A percentile compares a stretch with the other conserved stretches of the same genome.
These are phyloP conservation scores for Ilex asprella DNA, from an alignment of 257 asterid genomes.

Conservation along the genomic window DNA sequence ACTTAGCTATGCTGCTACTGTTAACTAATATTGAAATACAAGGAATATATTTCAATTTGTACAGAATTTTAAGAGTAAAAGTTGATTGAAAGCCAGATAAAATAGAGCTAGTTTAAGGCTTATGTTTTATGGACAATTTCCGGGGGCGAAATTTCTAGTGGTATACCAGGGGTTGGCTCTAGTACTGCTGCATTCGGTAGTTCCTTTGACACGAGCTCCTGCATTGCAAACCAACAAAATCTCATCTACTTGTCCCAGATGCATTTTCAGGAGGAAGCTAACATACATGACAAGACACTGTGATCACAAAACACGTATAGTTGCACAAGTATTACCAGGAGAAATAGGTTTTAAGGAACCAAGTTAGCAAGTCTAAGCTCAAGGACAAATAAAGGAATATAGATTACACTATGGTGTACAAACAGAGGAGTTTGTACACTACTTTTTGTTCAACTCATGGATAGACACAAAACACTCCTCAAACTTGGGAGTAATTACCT, in stretches of 20 bases:
- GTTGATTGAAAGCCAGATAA: too few relatives aligned
- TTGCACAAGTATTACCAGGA: too few relatives aligned
- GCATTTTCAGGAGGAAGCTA: neutral
- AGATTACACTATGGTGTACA: too few relatives aligned
- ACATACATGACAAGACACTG: neutral
- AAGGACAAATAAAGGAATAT: too few relatives aligned
- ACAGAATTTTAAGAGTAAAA: neutral
- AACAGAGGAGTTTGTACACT: too few relatives aligned
- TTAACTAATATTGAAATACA: neutral
- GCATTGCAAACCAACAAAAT: constrained; percentile 12
- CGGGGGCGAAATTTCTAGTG: constrained; percentile 42
- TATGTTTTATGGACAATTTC: neutral
- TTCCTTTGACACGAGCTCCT: constrained; percentile 59
- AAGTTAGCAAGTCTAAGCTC: too few relatives aligned
- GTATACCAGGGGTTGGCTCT: constrained; percentile 70
- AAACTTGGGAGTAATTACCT: too few relatives aligned
- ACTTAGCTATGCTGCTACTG: neutral
- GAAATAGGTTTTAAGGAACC: too few relatives aligned
- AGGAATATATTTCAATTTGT: neutral
- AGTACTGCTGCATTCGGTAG: constrained; percentile 54
- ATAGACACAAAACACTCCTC: too few relatives aligned
- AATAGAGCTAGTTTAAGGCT: neutral
- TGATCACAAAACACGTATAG: too few relatives aligned
- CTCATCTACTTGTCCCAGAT: neutral
- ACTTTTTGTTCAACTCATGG: too few relatives aligned